Conservation (phyloP, 352 stramenopile species). For the Phytophthora sp. region DNA sequence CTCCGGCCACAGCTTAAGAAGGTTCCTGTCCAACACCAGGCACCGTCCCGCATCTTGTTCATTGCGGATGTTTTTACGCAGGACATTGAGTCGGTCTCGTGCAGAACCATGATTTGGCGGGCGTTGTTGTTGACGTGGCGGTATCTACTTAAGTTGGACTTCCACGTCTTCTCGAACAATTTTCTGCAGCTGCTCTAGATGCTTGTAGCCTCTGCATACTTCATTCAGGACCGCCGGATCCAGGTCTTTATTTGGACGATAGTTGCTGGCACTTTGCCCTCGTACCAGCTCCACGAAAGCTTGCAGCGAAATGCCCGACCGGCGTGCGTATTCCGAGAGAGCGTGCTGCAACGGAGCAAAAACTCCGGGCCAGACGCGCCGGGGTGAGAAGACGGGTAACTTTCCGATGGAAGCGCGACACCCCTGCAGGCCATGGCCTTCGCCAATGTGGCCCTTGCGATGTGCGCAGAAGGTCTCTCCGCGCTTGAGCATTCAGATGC, state of each 20-base stretch:
- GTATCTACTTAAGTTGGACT: neutral
- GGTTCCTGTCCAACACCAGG: conserved; percentile 27
- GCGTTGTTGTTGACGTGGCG: neutral
- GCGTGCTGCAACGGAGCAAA: conserved; percentile 14
- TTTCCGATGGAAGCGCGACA: neutral
- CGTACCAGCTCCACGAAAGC: conserved; percentile 18
- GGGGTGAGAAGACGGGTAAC: neutral
- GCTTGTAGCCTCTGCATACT: conserved; percentile 10
- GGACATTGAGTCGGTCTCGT: conserved; percentile 10
- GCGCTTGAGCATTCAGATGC: too few species aligned
- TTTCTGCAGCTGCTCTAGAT: conserved; percentile 6
- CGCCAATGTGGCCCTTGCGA: too few species aligned
- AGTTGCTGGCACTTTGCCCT: conserved; percentile 10
- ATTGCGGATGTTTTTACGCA: conserved; percentile 32
- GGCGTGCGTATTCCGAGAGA: conserved; percentile 11
- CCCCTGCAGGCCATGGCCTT: neutral
- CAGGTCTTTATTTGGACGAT: conserved; percentile 29
- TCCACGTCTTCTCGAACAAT: conserved; percentile 5
- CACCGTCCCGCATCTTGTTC: conserved; percentile 22
- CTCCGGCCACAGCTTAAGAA: conserved; percentile 25
- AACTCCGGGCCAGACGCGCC: conserved; percentile 2
- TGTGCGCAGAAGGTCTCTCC: too few species aligned
- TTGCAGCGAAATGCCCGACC: neutral
- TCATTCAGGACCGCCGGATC: conserved; percentile 1
- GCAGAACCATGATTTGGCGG: conserved; percentile 21